Evolutionary conservation across 163 green algal genomes (phyloP), one percentile per base, ranked within the genome.

Genomic region (Scenedesmus sp.): DNA sequence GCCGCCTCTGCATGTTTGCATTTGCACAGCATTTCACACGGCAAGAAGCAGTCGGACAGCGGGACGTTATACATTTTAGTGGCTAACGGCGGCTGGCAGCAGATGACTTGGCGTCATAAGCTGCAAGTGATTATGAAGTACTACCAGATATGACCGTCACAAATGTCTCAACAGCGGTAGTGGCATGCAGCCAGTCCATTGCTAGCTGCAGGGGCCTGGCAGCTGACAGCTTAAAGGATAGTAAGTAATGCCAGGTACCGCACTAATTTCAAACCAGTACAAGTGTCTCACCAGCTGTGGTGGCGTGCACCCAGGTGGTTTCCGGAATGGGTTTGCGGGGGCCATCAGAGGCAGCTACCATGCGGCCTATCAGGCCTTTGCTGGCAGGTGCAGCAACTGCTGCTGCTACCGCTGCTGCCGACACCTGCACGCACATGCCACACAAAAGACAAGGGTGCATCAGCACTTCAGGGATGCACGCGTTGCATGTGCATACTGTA

Each of bases 301-400:
- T 92, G 2, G 76, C 60, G 18, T 56, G 52, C 2, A 92, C 82
- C 92, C 92, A 94, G 26, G 73, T 46, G 12, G 77, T 88, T 18
- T 26, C 70, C 20, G 89, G 84, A 12, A 82, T 52, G 55, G 87
- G 81, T 4, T n/a, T 54, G 18, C 60, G n/a, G 6, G 91, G 70
- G 16, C 82, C 84, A 54, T 91, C 82, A 4, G 88, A 94, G 1
- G 89, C 82, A 0, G 67, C 62, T 1, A 88, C 52, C 56, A 88
- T 89, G 13, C 57, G 70, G 4, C 73, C 66, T 16, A 92, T 55
- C 0, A 86, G 52, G 54, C 89, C 89, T 6, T 86, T 93, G 46
- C 26, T 67, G 0, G 84, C 46, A 10, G 56, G 56, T 0, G 56
- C 70, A 4, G 79, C 56, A 13, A 54, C 57, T 3, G 20, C 0